A percentile compares a stretch with the other conserved stretches of the same genome.
Conservation (phyloP, 148 eudicot species). For the Chenopodium suecicum region DNA sequence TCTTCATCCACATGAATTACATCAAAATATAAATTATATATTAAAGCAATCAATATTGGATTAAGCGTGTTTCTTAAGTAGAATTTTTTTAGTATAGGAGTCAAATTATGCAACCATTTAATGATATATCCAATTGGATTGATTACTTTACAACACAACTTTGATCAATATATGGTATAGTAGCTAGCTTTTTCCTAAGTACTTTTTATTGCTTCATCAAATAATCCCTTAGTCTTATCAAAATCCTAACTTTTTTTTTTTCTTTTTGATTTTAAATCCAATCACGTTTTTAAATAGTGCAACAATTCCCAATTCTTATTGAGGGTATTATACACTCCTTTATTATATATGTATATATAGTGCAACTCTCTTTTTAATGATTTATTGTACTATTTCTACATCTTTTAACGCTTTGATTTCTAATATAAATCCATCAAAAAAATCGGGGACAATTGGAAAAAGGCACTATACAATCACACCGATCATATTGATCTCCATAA, state of each 20-base stretch:
- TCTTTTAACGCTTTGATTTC: neutral
- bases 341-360: no score
- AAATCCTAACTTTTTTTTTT: neutral
- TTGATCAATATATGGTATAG: neutral
- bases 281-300: no score
- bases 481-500: neutral
- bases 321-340: no score
- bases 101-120: conserved; percentile 16
- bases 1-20: neutral
- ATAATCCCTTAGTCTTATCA: neutral
- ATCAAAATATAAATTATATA: neutral
- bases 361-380: no score
- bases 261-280: no score
- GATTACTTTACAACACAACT: conserved; percentile 12
- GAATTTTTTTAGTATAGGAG: neutral
- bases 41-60: neutral
- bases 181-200: neutral
- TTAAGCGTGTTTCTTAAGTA: conserved; percentile 23
- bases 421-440: neutral
- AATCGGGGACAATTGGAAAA: neutral
- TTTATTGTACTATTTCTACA: no score
- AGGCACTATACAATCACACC: neutral
- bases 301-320: neutral
- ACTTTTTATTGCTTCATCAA: conserved; percentile 10
- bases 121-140: conserved; percentile 3